A percentile compares a stretch with the other conserved stretches of the same genome.
Evolutionary conservation across 805 yeast genomes (phyloP).

Genomic region (Yarrowia deformans): DNA sequence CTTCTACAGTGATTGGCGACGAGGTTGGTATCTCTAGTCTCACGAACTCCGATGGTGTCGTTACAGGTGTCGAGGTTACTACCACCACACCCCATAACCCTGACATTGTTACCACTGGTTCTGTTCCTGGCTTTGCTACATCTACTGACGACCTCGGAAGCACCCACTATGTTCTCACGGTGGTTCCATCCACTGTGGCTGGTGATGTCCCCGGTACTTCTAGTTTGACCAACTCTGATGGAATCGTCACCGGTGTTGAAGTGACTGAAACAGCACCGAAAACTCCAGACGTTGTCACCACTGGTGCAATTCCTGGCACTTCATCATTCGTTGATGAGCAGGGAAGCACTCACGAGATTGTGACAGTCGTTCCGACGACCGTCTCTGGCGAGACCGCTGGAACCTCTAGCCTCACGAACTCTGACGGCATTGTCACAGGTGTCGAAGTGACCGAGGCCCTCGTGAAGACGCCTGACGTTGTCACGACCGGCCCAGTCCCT

Average conservation of each 20-base stretch:
- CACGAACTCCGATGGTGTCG: too few relatives aligned
- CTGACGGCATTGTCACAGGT: not conserved
- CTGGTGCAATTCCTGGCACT: not conserved
- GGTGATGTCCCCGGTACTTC: not conserved
- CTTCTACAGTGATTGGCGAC: too few relatives aligned
- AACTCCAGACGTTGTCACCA: not conserved
- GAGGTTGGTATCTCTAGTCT: too few relatives aligned
- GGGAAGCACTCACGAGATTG: not conserved
- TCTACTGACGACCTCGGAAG: not conserved
- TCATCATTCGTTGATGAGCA: not conserved
- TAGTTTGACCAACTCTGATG: not conserved
- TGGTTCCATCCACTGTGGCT: not conserved
- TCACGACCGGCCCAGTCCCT: not conserved
- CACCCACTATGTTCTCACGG: not conserved
- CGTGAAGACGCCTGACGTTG: not conserved
- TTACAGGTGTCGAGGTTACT: not conserved
- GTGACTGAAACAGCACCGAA: not conserved
- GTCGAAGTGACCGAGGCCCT: not conserved
- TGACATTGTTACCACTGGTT: not conserved
- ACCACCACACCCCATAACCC: too few relatives aligned
- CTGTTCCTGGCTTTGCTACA: not conserved
- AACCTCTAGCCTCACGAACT: not conserved
- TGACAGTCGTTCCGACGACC: not conserved
- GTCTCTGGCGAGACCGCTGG: not conserved
- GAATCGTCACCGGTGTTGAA: not conserved